Conservation (phyloP, 768 basidiomycete genomes). For the Pleurotus sapidus region DNA sequence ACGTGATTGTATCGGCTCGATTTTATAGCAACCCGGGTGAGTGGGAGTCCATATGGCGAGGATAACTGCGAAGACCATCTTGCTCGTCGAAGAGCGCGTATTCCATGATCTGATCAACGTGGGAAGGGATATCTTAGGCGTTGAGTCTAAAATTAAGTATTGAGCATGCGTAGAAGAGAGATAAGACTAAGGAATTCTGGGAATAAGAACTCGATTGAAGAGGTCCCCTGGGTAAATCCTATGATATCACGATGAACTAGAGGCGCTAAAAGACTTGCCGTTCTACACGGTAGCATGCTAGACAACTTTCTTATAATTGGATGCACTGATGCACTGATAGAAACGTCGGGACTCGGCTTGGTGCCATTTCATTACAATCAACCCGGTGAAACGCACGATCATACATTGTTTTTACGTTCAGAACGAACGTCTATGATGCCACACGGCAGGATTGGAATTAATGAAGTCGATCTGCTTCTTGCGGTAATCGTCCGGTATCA, state of each 20-base stretch:
- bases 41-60: background rate
- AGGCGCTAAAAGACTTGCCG: too few relatives aligned
- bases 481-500: conserved; percentile 35
- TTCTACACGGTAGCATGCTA: too few relatives aligned
- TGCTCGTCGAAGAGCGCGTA: background rate
- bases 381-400: too few relatives aligned
- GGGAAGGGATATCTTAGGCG: background rate
- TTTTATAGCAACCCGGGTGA: background rate
- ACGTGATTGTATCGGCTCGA: background rate
- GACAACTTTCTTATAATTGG: too few relatives aligned
- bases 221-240: too few relatives aligned
- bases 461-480: conserved; percentile 33
- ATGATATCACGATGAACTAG: too few relatives aligned
- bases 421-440: conserved; percentile 13
- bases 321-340: too few relatives aligned
- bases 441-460: conserved; percentile 24
- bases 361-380: background rate
- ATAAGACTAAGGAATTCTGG: background rate
- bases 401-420: background rate
- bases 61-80: background rate
- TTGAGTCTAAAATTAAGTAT: background rate
- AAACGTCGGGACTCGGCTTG: background rate
- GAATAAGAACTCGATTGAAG: background rate
- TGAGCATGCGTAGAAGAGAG: background rate
- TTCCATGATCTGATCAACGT: background rate